A percentile compares a stretch with the other conserved stretches of the same genome.
Conservation (phyloP, 768 basidiomycete species). For the Cubamyces sp. region DNA sequence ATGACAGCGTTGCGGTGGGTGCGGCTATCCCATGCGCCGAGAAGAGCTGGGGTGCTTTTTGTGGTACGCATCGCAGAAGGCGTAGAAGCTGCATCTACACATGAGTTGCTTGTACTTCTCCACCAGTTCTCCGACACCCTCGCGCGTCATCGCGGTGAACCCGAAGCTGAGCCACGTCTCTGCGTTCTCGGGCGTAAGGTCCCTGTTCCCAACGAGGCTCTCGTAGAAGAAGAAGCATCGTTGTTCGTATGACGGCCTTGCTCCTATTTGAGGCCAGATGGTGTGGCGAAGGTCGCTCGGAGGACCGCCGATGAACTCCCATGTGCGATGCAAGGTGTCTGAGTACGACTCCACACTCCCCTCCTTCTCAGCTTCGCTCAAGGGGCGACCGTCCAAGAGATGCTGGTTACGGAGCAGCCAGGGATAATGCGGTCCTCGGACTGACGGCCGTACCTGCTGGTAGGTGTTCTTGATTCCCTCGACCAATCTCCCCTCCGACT, state of each 20-base stretch:
- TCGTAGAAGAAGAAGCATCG: conserved; percentile 5
- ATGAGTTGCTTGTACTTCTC: conserved; percentile 33
- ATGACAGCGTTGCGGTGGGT: background rate
- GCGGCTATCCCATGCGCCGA: background rate
- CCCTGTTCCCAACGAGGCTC: background rate
- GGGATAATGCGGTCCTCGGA: conserved; percentile 37
- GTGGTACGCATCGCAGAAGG: conserved; percentile 38
- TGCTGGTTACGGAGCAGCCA: conserved; percentile 43
- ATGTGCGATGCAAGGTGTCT: conserved; percentile 8
- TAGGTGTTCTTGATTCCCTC: conserved; percentile 39
- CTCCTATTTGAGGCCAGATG: background rate
- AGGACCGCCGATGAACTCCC: conserved; percentile 10
- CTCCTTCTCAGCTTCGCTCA: conserved; percentile 3
- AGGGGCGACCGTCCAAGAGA: conserved; percentile 30
- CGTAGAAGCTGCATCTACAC: conserved; percentile 38
- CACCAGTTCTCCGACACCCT: conserved; percentile 10
- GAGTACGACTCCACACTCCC: background rate
- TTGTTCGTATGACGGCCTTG: background rate
- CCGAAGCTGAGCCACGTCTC: conserved; percentile 21
- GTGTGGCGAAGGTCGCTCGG: background rate
- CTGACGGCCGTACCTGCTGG: conserved; percentile 28
- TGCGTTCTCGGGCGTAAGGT: background rate
- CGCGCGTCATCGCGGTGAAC: conserved; percentile 18
- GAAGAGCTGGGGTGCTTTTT: conserved; percentile 11
- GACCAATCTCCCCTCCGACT: conserved; percentile 36